phyloP scores from a whole-genome alignment of 352 stramenopile genomes.

The Globisporangium carolinianum region DNA sequence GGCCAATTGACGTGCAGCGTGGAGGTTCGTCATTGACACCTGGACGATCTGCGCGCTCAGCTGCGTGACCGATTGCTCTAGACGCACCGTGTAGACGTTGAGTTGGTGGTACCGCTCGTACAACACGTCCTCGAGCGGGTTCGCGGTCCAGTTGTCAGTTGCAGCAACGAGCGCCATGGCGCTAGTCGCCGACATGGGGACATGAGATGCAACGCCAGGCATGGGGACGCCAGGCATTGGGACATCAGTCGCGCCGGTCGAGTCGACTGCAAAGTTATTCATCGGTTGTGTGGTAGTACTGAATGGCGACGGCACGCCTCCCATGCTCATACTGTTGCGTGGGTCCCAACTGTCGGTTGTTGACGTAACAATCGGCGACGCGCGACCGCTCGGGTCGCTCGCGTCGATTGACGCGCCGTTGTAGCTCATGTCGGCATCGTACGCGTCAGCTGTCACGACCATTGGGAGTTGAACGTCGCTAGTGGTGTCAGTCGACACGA shows the following conservation, averaged over 20 bases:
- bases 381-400: background rate
- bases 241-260: too few species aligned
- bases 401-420: background rate
- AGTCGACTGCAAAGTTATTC: too few species aligned
- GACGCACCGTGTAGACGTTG: slow-evolving; percentile 29
- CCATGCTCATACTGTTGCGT: background rate
- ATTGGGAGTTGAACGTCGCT: slow-evolving; percentile 5
- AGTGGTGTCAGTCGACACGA: too few species aligned
- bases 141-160: slow-evolving; percentile 23
- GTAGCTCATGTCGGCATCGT: slow-evolving; percentile 5
- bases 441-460: slow-evolving; percentile 11
- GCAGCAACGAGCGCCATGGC: slow-evolving; percentile 17
- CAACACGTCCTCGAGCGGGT: slow-evolving; percentile 50
- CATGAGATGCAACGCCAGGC: too few species aligned
- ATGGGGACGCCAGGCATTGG: too few species aligned
- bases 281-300: too few species aligned
- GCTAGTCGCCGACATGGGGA: background rate
- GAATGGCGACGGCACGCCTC: too few species aligned
- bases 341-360: slow-evolving; percentile 1
- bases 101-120: slow-evolving; percentile 42
- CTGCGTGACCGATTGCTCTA: slow-evolving; percentile 33
- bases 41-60: slow-evolving; percentile 41
- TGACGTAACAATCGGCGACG: background rate
- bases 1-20: slow-evolving; percentile 23
- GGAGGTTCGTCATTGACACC: slow-evolving; percentile 35